Evolutionary conservation across 164 flowering plant genomes (phyloP).

Genomic region (Vitis labrusca): DNA sequence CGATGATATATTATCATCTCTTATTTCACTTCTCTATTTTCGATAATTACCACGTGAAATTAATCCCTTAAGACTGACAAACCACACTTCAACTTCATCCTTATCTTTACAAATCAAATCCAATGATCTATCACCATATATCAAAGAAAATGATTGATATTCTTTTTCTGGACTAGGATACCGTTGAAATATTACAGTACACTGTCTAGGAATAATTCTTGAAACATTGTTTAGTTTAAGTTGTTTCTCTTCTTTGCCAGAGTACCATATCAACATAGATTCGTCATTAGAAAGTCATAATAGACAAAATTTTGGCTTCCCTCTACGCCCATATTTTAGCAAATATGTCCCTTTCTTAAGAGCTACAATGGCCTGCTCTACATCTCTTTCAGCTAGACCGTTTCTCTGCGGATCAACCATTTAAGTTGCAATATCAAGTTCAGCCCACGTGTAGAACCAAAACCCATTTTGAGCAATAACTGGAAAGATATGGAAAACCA

Average conservation of each 20-base stretch:
- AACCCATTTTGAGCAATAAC: constrained; percentile 49
- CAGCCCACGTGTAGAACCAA: constrained; percentile 24
- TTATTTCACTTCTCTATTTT: constrained; percentile 48
- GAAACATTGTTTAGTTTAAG: constrained; percentile 74
- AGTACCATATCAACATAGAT: constrained; percentile 74
- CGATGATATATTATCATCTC: constrained; percentile 39
- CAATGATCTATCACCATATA: constrained; percentile 72
- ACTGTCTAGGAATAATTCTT: constrained; percentile 90
- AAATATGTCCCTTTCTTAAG: constrained; percentile 76
- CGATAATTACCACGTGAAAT: constrained; percentile 49
- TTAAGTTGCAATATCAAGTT: constrained; percentile 44
- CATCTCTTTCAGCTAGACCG: constrained; percentile 60
- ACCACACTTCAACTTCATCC: constrained; percentile 97
- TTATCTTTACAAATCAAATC: constrained; percentile 97
- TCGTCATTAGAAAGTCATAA: constrained; percentile 83
- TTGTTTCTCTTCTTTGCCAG: constrained; percentile 83
- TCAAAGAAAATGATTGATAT: constrained; percentile 90
- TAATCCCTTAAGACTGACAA: constrained; percentile 79
- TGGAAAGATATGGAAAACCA: constrained; percentile 1
- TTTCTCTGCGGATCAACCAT: constrained; percentile 74
- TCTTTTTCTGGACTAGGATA: constrained; percentile 95
- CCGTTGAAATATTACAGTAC: constrained; percentile 91
- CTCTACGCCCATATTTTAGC: constrained; percentile 82
- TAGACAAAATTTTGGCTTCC: constrained; percentile 87
- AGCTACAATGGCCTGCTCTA: constrained; percentile 68